phyloP scores from a whole-genome alignment of 2,329 filamentous ascomycete genomes.

The Penicillium freii region DNA sequence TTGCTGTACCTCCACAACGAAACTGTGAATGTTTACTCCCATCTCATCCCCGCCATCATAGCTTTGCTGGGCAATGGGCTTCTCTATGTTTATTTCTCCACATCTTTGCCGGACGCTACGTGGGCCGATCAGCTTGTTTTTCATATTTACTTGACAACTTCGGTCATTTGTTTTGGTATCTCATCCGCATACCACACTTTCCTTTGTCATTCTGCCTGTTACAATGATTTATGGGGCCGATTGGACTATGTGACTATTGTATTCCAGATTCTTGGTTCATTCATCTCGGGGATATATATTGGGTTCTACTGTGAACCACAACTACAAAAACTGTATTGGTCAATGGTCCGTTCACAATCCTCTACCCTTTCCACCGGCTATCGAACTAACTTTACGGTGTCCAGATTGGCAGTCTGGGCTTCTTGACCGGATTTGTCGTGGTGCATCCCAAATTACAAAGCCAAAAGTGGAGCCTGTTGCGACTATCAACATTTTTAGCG shows the following conservation, averaged over 20 bases:
- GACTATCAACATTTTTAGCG: constrained; percentile 29
- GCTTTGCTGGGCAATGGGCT: constrained; percentile 19
- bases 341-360: constrained; percentile 28
- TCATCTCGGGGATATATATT: constrained; percentile 37
- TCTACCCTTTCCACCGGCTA: too few species aligned
- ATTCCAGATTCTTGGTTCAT: constrained; percentile 34
- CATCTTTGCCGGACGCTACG: constrained; percentile 11
- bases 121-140: constrained; percentile 20
- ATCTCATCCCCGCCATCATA: constrained; percentile 24
- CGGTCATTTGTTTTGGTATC: constrained; percentile 8
- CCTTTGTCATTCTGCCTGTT: constrained; percentile 32
- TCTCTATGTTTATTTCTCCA: constrained; percentile 15
- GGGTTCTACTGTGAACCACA: constrained; percentile 36
- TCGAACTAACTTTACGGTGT: neutral
- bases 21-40: constrained; percentile 25
- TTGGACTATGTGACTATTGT: constrained; percentile 38
- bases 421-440: constrained; percentile 32
- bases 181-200: constrained; percentile 36
- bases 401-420: constrained; percentile 32
- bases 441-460: constrained; percentile 36
- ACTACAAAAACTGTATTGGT: constrained; percentile 35
- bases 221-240: constrained; percentile 27
- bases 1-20: constrained; percentile 23
- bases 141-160: constrained; percentile 18
- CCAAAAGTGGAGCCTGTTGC: constrained; percentile 29